phyloP scores from a whole-genome alignment of 2,329 filamentous ascomycete species.

The Botrytis aclada region DNA sequence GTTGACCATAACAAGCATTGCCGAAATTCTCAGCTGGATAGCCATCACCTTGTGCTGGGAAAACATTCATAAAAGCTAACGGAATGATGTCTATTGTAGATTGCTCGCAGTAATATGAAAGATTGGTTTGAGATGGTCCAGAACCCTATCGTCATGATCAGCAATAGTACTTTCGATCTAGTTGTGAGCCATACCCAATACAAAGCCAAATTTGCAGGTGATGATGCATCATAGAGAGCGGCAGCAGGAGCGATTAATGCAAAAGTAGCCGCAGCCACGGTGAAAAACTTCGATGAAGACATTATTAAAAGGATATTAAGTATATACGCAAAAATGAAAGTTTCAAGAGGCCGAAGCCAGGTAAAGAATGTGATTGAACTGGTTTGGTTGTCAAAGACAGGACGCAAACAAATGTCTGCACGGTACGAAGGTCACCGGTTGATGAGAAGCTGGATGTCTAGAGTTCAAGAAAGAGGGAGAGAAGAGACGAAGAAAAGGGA shows the following conservation, averaged over 20 bases:
- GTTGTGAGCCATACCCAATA: constrained; percentile 41
- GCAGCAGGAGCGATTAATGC: constrained; percentile 29
- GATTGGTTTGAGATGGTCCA: constrained; percentile 40
- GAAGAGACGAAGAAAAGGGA: constrained; percentile 22
- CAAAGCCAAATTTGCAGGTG: constrained; percentile 43
- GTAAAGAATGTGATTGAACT: constrained; percentile 34
- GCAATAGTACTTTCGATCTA: not conserved
- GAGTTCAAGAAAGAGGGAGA: constrained; percentile 21
- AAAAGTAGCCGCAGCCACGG: constrained; percentile 30
- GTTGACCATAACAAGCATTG: constrained; percentile 41
- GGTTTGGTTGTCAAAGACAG: constrained; percentile 36
- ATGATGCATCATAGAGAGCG: constrained; percentile 36
- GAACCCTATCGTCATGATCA: constrained; percentile 39
- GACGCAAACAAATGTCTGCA: constrained; percentile 40
- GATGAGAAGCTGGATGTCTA: constrained; percentile 26
- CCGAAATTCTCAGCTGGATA: constrained; percentile 44
- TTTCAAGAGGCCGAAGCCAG: constrained; percentile 9
- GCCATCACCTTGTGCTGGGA: constrained; percentile 44
- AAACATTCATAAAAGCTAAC: constrained; percentile 44
- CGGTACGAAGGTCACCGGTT: constrained; percentile 27
- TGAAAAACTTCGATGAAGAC: constrained; percentile 32
- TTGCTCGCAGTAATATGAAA: constrained; percentile 42
- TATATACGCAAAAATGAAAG: constrained; percentile 21
- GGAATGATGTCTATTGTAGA: constrained; percentile 44
- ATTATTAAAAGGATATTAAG: constrained; percentile 33